Evolutionary conservation across 495 filamentous ascomycete species (phyloP), one percentile per base, ranked within the genome.

Genomic region (Cryomyces minteri): DNA sequence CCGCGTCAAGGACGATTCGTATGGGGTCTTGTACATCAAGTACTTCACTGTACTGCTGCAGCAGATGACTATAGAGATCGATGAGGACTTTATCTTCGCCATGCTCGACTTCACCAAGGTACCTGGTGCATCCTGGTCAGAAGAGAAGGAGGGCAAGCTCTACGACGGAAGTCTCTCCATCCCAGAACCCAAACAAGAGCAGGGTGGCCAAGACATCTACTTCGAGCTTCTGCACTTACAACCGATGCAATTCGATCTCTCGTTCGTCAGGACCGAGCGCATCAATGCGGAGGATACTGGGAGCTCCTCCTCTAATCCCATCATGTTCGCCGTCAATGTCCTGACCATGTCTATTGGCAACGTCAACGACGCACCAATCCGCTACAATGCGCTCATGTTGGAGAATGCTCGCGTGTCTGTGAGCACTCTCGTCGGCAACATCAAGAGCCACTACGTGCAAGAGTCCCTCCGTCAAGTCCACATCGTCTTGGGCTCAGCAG

Each of bases 281-380:
- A 83, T 98, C 60, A 98, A 98, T 53, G 88, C 80, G 12, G 92
- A 98, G 56, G 90, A 96, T 60, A 85, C 83, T 53, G 83, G 82
- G 1, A 67, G 71, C 50, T 81, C 85, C 18, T 86, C 86, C 2
- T 77, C 75, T 5, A 96, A 94, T 52, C 90, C 90, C 1, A 64
- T 98, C 62, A 93, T 95, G 87, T 96, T 95, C 67, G 82, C 94
- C 58, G 76, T 98, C 60, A 94, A 98, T 59, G 82, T 94, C 53
- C 77, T 98, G 70, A 95, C 90, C 14, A 98, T 98, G 90, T 93
- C 90, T 8, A 84, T 98, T 54, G 90, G 90, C 43, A 98, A 98
- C 55, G 80, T 98, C 68, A 98, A 96, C 55, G 90, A 98, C 61
- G 90, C 90, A 11, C 90, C 90, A 0, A 73, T 98, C 29, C 76